Conservation (phyloP, 176 grass and related monocot species). For the Phoenix dactylifera region DNA sequence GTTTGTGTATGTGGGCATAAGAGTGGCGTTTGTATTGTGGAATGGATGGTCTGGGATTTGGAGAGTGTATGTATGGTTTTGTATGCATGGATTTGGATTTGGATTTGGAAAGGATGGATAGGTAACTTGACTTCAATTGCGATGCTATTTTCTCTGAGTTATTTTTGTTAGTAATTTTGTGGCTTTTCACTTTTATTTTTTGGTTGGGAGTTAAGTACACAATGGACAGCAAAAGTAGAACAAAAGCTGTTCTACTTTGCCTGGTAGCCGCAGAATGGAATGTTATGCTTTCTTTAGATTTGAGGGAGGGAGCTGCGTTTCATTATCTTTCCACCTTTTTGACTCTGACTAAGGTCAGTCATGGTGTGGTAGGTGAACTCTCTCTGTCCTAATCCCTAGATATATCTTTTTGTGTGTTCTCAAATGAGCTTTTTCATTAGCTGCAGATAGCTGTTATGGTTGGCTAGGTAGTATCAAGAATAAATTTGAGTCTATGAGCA, state of each 20-base stretch:
- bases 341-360: not conserved
- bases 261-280: constrained; percentile 45
- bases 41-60: not conserved
- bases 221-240: constrained; percentile 10
- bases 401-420: no score
- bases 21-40: not conserved
- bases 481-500: no score
- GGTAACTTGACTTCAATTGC: not conserved
- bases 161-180: not conserved
- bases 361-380: no score
- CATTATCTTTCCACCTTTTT: not conserved
- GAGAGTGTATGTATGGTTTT: not conserved
- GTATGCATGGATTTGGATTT: constrained; percentile 10
- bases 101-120: constrained; percentile 8
- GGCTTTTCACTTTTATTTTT: not conserved
- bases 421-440: no score
- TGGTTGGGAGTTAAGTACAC: constrained; percentile 33
- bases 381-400: no score
- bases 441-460: no score
- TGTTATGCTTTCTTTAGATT: constrained; percentile 26
- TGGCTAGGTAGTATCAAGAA: no score
- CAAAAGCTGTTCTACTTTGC: constrained; percentile 20
- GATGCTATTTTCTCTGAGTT: not conserved
- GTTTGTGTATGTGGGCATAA: not conserved
- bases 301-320: not conserved